These are phyloP conservation scores for Diaporthe sp. DNA, from an alignment of 2,329 filamentous ascomycete species.

Conservation along the genomic window DNA sequence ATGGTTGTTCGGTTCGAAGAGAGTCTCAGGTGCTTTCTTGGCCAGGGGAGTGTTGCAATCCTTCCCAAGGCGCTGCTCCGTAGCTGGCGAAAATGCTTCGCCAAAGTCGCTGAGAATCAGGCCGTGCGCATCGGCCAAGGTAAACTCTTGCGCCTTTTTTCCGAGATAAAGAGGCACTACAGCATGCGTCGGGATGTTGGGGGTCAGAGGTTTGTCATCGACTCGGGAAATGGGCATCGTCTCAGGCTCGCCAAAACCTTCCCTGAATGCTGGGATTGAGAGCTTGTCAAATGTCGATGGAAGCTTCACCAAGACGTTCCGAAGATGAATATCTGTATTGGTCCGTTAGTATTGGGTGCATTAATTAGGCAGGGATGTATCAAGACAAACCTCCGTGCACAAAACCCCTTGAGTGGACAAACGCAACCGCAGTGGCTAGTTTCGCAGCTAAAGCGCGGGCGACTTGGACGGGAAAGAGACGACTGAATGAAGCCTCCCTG, in stretches of 20 bases:
- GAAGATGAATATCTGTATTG: constrained; percentile 11
- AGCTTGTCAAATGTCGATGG: constrained; percentile 22
- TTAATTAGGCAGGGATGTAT: too few species aligned
- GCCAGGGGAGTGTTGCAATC: constrained; percentile 42
- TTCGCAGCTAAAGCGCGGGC: constrained; percentile 49
- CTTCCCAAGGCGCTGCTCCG: constrained; percentile 44
- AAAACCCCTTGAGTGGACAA: constrained; percentile 4
- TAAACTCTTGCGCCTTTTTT: constrained; percentile 47
- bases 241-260: too few species aligned
- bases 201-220: constrained; percentile 6
- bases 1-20: not conserved
- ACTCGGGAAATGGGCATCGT: constrained; percentile 11
- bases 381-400: constrained; percentile 18
- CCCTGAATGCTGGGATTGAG: too few species aligned
- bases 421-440: constrained; percentile 35
- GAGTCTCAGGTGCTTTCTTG: constrained; percentile 24
- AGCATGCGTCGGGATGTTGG: not conserved
- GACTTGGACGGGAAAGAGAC: constrained; percentile 45
- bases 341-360: not conserved
- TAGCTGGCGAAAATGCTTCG: constrained; percentile 48
- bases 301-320: constrained; percentile 6
- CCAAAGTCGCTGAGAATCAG: constrained; percentile 53
- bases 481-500: constrained; percentile 46
- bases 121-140: constrained; percentile 46
- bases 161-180: constrained; percentile 43